These are phyloP conservation scores for Plasmopara viticola DNA, from an alignment of 352 stramenopile genomes.

Conservation along the genomic window DNA sequence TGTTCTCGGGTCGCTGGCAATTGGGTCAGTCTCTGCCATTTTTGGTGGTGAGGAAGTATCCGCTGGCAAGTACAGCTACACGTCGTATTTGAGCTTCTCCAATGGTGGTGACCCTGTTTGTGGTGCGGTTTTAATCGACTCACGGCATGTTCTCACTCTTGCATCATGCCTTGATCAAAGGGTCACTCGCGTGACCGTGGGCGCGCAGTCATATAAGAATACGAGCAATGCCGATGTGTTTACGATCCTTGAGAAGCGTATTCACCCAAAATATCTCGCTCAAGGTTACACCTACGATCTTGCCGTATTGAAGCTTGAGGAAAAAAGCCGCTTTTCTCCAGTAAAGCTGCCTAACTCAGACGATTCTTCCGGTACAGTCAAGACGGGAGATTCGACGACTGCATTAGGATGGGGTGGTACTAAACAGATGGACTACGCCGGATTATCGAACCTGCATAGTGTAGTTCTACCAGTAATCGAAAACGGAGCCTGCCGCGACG, in stretches of 20 bases:
- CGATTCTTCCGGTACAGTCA: background rate
- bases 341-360: background rate
- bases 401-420: background rate
- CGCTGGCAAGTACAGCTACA: background rate
- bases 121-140: background rate
- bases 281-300: background rate
- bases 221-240: background rate
- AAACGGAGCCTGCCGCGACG: too few species aligned
- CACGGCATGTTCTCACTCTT: background rate
- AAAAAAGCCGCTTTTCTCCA: background rate
- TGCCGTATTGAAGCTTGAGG: background rate
- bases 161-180: background rate
- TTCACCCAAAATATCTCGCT: background rate
- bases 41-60: constrained; percentile 28
- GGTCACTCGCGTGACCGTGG: background rate
- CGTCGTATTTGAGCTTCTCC: background rate
- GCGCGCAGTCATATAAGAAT: background rate
- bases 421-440: background rate
- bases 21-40: constrained; percentile 11
- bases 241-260: too few species aligned
- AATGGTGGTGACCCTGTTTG: background rate
- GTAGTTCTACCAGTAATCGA: too few species aligned
- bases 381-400: background rate
- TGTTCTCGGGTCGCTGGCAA: constrained; percentile 1
- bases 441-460: background rate